Evolutionary conservation across 495 filamentous ascomycete species (phyloP).

Genomic region (Lasiosphaeria ovina): DNA sequence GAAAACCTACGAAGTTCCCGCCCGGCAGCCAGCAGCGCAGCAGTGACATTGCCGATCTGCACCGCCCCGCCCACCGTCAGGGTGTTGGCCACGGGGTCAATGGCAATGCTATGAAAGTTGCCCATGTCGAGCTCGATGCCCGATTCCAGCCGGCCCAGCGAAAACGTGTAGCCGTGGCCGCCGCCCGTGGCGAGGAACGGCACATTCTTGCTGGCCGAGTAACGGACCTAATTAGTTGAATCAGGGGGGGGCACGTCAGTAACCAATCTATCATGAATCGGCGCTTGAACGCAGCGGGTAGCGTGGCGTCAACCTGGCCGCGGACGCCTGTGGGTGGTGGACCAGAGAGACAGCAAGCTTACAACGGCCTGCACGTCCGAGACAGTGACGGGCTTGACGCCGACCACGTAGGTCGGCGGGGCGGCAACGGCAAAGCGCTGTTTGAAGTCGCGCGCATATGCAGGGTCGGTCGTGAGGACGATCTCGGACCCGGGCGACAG

Average conservation of each 20-base stretch:
- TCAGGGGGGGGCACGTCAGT: not conserved
- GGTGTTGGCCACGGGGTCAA: conserved; percentile 38
- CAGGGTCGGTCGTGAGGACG: not conserved
- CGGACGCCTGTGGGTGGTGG: too few species aligned
- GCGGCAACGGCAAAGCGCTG: not conserved
- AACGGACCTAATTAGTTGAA: conserved; percentile 8
- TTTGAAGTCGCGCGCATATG: not conserved
- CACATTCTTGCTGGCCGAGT: conserved; percentile 10
- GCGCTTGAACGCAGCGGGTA: too few species aligned
- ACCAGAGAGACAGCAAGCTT: not conserved
- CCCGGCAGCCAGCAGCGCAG: conserved; percentile 10
- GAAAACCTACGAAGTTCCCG: conserved; percentile 12
- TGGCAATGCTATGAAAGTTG: conserved; percentile 25
- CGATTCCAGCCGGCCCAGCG: conserved; percentile 15
- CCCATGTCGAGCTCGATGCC: conserved; percentile 33
- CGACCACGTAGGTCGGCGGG: conserved; percentile 27
- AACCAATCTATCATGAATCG: too few species aligned
- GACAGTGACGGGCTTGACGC: conserved; percentile 29
- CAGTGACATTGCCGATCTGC: conserved; percentile 17
- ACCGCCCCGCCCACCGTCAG: conserved; percentile 48
- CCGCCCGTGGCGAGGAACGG: conserved; percentile 20
- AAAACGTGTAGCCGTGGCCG: conserved; percentile 11
- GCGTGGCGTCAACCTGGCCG: too few species aligned
- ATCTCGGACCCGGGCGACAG: conserved; percentile 3
- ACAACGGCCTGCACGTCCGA: conserved; percentile 32